Base-by-base conservation (phyloP, 1,284 basidiomycete species). In the Moesziomyces sp. region DNA sequence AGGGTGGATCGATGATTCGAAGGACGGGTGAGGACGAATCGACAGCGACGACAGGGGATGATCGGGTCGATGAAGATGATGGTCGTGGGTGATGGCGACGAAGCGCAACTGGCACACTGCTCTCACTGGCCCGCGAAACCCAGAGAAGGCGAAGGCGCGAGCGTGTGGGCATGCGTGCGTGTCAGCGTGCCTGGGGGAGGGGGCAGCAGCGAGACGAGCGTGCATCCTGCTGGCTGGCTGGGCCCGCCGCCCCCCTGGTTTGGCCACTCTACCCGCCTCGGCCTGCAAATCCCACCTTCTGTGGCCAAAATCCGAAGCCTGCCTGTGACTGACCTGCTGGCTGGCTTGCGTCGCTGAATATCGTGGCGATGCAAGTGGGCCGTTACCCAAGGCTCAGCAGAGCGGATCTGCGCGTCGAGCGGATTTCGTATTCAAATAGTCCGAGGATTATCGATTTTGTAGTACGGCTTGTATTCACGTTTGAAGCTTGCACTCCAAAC, bases 41-140 rank as follows among this genome's bases (percentile, higher is more conserved):
- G 43, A 45, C 19, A 45, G 43, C 19, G 43, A 21, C n/a, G 19
- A 9, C 11, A 24, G 14, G 43, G 11, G 43, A 21, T 8, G 43
- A 45, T 19, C 43, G 43, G 43, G 43, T 45, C 19, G 43, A 24
- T 45, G 43, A 45, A 8, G 43, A 45, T 45, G 43, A n/a, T 45
- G 23, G 43, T 45, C 23, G 43, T 45, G 19, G 23, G 11, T 10
- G 43, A 24, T 45, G 43, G 9, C 43, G 43, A 45, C 19, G 42
- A 43, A 45, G 23, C 13, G 11, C 43, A 24, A 45, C n/a, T 21
- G 43, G 19, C 19, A 34, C 30, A 13, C 38, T 6, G 38, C 30
- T 34, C 30, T 13, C 11, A 3, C 30, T 34, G 30, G 16, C 38
- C 16, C 18, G 38, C 38, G 38, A 40, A 40, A 40, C 38, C 18